These are phyloP conservation scores for Mariannaea sp. DNA, from an alignment of 2,329 filamentous ascomycete genomes.

Conservation along the genomic window DNA sequence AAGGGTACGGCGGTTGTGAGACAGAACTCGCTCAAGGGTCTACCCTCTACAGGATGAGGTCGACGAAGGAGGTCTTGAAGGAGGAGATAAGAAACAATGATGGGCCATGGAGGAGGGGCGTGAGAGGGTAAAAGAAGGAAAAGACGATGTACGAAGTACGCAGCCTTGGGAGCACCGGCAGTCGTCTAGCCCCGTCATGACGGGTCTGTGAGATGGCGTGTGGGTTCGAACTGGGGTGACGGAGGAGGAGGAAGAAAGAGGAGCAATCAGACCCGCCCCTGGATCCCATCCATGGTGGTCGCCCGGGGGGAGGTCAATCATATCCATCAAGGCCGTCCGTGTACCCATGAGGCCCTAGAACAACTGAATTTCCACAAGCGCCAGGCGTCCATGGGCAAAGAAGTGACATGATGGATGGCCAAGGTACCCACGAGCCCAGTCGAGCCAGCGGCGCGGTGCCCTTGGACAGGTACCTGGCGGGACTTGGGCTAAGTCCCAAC, in stretches of 20 bases:
- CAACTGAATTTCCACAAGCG: conserved; percentile 20
- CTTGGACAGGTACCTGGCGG: conserved; percentile 34
- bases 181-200: conserved; percentile 38
- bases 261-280: conserved; percentile 34
- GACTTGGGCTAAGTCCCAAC: conserved; percentile 33
- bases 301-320: conserved; percentile 33
- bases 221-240: conserved; percentile 39
- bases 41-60: conserved; percentile 43
- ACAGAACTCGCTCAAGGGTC: conserved; percentile 40
- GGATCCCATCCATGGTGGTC: conserved; percentile 28
- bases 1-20: conserved; percentile 41
- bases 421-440: conserved; percentile 16
- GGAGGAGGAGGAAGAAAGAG: conserved; percentile 35
- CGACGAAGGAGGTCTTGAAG: conserved; percentile 41
- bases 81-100: conserved; percentile 35
- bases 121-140: conserved; percentile 46
- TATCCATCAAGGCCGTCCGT: conserved; percentile 19
- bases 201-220: conserved; percentile 39
- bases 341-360: conserved; percentile 19
- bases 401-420: not conserved
- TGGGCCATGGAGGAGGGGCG: conserved; percentile 39
- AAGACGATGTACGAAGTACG: conserved; percentile 36
- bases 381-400: conserved; percentile 6
- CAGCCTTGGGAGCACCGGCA: conserved; percentile 35
- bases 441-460: conserved; percentile 15